A percentile compares a stretch with the other conserved stretches of the same genome.
Evolutionary conservation across 1,284 basidiomycete genomes (phyloP).

Genomic region (Fomitopsis palustris): DNA sequence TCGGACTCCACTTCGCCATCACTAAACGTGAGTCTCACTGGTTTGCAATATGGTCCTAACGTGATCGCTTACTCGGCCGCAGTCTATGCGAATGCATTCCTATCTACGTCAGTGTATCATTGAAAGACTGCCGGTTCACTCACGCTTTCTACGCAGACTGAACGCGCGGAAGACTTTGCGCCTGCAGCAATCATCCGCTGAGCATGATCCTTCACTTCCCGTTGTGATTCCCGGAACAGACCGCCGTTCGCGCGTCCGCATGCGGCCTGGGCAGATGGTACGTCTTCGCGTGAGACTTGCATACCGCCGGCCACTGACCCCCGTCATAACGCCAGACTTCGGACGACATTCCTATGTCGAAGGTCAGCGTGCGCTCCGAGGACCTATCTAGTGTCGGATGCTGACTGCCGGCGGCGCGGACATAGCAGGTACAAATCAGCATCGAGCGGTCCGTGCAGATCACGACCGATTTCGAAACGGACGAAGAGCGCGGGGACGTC

Average conservation of each 20-base stretch:
- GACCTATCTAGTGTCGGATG: neutral
- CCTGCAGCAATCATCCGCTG: constrained; percentile 24
- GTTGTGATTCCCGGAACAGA: constrained; percentile 16
- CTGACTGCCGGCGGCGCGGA: neutral
- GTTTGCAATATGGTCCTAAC: neutral
- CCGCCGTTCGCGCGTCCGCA: neutral
- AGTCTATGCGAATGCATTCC: constrained; percentile 42
- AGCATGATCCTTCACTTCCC: constrained; percentile 27
- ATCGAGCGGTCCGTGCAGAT: constrained; percentile 1
- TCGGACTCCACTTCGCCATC: constrained; percentile 49
- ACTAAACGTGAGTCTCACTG: constrained; percentile 36
- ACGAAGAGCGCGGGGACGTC: neutral
- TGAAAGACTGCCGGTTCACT: neutral
- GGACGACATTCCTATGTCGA: neutral
- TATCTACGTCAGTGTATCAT: constrained; percentile 33
- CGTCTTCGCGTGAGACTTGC: neutral
- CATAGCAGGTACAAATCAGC: neutral
- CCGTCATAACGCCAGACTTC: neutral
- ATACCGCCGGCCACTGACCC: too few species aligned
- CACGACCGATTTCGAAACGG: neutral
- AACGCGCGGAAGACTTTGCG: constrained; percentile 27
- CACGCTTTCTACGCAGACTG: constrained; percentile 16
- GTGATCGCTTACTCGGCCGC: neutral
- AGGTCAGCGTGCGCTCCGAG: neutral
- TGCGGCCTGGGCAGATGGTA: neutral